phyloP scores from a whole-genome alignment of 2,329 filamentous ascomycete species.

The Aspergillus sp. region DNA sequence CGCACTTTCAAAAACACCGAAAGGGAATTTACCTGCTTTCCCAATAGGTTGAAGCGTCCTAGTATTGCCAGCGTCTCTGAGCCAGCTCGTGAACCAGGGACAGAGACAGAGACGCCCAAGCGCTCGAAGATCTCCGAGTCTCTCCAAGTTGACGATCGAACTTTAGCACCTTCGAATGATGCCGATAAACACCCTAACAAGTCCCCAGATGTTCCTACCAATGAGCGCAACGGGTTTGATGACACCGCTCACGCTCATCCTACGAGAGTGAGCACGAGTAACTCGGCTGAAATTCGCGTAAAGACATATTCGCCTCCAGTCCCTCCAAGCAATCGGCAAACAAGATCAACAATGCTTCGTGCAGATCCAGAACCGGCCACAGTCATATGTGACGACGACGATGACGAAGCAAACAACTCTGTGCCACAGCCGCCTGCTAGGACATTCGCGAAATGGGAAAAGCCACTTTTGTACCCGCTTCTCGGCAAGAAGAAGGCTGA shows the following conservation, averaged over 20 bases:
- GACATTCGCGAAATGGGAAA: slow-evolving; percentile 21
- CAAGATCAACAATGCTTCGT: slow-evolving; percentile 25
- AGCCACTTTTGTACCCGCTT: slow-evolving; percentile 39
- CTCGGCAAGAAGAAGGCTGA: slow-evolving; percentile 42
- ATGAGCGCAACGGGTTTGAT: slow-evolving; percentile 2
- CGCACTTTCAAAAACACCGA: slow-evolving; percentile 19
- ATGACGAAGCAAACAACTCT: slow-evolving; percentile 10
- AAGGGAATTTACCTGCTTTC: slow-evolving; percentile 4
- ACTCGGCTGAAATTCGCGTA: slow-evolving; percentile 21
- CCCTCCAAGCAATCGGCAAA: slow-evolving; percentile 15
- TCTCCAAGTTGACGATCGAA: slow-evolving; percentile 15
- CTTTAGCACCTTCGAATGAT: neutral
- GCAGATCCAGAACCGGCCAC: slow-evolving; percentile 6
- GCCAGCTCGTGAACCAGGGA: slow-evolving; percentile 2
- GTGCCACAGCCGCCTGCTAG: slow-evolving; percentile 3
- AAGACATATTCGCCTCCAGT: slow-evolving; percentile 15
- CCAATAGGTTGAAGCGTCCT: slow-evolving; percentile 11
- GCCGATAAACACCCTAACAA: slow-evolving; percentile 5
- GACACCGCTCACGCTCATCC: slow-evolving; percentile 6
- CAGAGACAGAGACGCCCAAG: slow-evolving; percentile 10
- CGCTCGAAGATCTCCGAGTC: slow-evolving; percentile 26
- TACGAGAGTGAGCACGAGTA: slow-evolving; percentile 4
- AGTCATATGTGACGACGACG: slow-evolving; percentile 14
- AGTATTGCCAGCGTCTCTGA: slow-evolving; percentile 6
- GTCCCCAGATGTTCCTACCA: slow-evolving; percentile 2